Conservation (phyloP, 768 basidiomycete genomes). For the Pleurotus tuoliensis region DNA sequence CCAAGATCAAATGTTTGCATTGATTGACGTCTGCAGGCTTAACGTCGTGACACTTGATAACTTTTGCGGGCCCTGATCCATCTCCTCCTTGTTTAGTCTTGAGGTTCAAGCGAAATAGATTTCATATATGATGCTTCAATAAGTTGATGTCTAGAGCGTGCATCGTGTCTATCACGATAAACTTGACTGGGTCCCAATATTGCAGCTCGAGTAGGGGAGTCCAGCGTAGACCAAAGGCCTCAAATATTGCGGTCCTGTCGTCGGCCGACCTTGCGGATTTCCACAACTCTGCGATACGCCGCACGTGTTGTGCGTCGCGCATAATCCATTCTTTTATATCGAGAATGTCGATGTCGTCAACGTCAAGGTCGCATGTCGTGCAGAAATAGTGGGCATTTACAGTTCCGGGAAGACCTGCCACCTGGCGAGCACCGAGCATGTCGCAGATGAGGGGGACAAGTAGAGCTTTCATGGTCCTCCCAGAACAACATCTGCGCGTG, state of each 20-base stretch:
- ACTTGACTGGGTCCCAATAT: constrained; percentile 28
- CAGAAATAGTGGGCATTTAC: constrained; percentile 17
- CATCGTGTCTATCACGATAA: constrained; percentile 27
- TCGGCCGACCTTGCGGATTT: constrained; percentile 10
- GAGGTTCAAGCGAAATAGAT: too few relatives aligned
- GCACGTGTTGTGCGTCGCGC: constrained; percentile 10
- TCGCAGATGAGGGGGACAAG: neutral
- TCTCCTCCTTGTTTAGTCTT: too few relatives aligned
- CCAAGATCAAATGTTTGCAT: too few relatives aligned
- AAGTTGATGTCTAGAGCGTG: too few relatives aligned
- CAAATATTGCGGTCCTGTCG: constrained; percentile 9
- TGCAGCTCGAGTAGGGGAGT: constrained; percentile 26
- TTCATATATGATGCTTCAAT: too few relatives aligned
- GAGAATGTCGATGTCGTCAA: constrained; percentile 14
- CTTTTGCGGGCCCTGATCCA: too few relatives aligned
- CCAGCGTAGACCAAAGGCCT: constrained; percentile 22
- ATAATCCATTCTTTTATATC: constrained; percentile 13
- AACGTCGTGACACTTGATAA: too few relatives aligned
- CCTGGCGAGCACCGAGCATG: neutral
- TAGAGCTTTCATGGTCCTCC: neutral
- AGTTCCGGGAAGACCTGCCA: neutral
- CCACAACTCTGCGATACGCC: constrained; percentile 13
- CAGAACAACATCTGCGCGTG: too few relatives aligned
- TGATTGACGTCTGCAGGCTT: too few relatives aligned
- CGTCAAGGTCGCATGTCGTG: constrained; percentile 14